phyloP scores from a whole-genome alignment of 768 basidiomycete genomes.

The Tulasnella sp. region DNA sequence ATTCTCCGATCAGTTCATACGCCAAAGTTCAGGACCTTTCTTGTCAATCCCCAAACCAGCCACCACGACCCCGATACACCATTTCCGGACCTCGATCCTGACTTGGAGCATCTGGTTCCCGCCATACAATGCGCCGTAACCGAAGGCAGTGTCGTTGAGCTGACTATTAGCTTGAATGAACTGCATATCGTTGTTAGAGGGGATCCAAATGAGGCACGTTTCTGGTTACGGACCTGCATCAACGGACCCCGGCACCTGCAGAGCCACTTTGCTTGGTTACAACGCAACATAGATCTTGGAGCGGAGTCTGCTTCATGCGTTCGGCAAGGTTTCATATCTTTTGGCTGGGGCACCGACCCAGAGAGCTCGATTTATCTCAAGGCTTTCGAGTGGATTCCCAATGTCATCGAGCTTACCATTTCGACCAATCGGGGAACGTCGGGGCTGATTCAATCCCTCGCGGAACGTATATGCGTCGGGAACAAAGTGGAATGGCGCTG shows the following conservation, averaged over 20 bases:
- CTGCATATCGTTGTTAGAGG: neutral
- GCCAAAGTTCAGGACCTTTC: neutral
- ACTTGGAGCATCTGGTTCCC: neutral
- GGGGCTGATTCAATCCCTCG: neutral
- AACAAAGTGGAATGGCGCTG: neutral
- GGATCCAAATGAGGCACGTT: neutral
- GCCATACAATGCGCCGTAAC: neutral
- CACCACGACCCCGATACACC: neutral
- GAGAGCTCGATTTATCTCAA: neutral
- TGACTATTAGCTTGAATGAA: neutral
- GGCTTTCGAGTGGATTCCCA: neutral
- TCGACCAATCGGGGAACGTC: neutral
- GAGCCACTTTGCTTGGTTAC: neutral
- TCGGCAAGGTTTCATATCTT: neutral
- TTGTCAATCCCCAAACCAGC: neutral
- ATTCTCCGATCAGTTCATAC: neutral
- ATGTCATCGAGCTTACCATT: neutral
- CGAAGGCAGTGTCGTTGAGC: neutral
- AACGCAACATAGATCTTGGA: neutral
- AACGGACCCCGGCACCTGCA: neutral
- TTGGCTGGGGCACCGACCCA: neutral
- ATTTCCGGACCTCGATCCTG: neutral
- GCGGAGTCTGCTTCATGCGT: neutral
- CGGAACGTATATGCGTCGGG: neutral
- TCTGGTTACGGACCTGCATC: neutral